Percentiles rank a stretch among this genome's conserved stretches.
These are phyloP conservation scores for Penicillium roqueforti DNA, from an alignment of 495 filamentous ascomycete genomes.

Conservation along the genomic window DNA sequence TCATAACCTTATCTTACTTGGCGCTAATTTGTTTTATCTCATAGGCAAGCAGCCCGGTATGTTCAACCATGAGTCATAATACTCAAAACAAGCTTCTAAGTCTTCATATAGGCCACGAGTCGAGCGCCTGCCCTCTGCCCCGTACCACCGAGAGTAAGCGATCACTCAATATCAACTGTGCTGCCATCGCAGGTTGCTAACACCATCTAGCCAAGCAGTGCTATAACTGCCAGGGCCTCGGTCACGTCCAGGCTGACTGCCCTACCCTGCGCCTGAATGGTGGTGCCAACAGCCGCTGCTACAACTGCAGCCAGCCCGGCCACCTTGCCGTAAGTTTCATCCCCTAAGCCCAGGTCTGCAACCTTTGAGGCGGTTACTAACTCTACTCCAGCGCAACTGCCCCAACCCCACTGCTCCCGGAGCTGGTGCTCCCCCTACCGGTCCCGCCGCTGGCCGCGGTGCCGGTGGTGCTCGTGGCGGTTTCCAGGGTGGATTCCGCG, in stretches of 20 bases:
- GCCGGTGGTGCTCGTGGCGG: slow-evolving; percentile 55
- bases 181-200: slow-evolving; percentile 24
- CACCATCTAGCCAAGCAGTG: slow-evolving; percentile 79
- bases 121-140: slow-evolving; percentile 91
- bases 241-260: slow-evolving; percentile 98
- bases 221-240: slow-evolving; percentile 98
- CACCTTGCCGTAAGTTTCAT: slow-evolving; percentile 68
- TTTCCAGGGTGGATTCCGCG: slow-evolving; percentile 60
- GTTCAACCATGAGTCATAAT: slow-evolving; percentile 16
- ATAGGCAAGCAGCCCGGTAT: slow-evolving; percentile 82
- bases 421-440: slow-evolving; percentile 48
- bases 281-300: slow-evolving; percentile 80
- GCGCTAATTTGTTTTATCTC: slow-evolving; percentile 25
- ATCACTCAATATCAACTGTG: background rate
- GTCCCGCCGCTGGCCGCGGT: slow-evolving; percentile 53
- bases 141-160: slow-evolving; percentile 85
- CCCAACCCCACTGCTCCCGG: slow-evolving; percentile 59
- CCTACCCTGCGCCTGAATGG: slow-evolving; percentile 92
- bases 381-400: slow-evolving; percentile 68
- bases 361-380: background rate
- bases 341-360: background rate
- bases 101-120: slow-evolving; percentile 77
- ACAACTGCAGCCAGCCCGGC: slow-evolving; percentile 88
- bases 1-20: background rate
- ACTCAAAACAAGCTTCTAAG: slow-evolving; percentile 31